A percentile compares a stretch with the other conserved stretches of the same genome.
phyloP scores from a whole-genome alignment of 1,284 basidiomycete genomes.

The Meripilus lineatus region DNA sequence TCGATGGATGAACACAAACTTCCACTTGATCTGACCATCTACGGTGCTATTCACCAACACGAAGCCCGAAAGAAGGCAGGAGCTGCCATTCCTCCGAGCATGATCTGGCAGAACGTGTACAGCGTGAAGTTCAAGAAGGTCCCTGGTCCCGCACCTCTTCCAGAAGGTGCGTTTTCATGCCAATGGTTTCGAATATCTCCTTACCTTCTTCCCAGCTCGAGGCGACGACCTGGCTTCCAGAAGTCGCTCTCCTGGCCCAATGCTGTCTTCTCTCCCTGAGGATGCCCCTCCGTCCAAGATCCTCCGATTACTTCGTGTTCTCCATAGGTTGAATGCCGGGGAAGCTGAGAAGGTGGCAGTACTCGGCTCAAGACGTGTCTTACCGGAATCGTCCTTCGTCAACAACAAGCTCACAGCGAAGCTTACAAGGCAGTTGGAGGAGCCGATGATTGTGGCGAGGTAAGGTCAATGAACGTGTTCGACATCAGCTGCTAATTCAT shows the following conservation, averaged over 20 bases:
- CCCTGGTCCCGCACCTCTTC: conserved; percentile 65
- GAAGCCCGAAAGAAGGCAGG: conserved; percentile 70
- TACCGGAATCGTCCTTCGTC: conserved; percentile 82
- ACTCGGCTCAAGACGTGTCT: conserved; percentile 48
- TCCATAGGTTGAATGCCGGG: conserved; percentile 73
- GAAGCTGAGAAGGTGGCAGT: conserved; percentile 52
- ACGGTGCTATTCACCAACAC: conserved; percentile 90
- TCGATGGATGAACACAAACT: conserved; percentile 84
- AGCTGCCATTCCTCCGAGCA: conserved; percentile 51
- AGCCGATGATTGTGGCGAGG: conserved; percentile 99
- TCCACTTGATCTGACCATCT: conserved; percentile 87
- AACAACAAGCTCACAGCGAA: conserved; percentile 99
- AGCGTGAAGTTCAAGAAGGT: conserved; percentile 94
- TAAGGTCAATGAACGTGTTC: conserved; percentile 32
- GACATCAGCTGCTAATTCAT: not conserved
- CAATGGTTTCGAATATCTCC: conserved; percentile 3
- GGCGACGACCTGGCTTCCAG: conserved; percentile 30
- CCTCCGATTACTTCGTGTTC: conserved; percentile 81
- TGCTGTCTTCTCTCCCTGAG: conserved; percentile 74
- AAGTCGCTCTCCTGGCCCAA: conserved; percentile 57
- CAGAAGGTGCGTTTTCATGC: conserved; percentile 46
- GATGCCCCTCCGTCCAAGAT: conserved; percentile 89
- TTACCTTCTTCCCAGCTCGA: conserved; percentile 26
- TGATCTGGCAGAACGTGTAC: conserved; percentile 88
- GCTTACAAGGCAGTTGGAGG: conserved; percentile 94